These are phyloP conservation scores for Pseudogymnoascus sp. DNA, from an alignment of 2,329 filamentous ascomycete genomes.

Conservation along the genomic window DNA sequence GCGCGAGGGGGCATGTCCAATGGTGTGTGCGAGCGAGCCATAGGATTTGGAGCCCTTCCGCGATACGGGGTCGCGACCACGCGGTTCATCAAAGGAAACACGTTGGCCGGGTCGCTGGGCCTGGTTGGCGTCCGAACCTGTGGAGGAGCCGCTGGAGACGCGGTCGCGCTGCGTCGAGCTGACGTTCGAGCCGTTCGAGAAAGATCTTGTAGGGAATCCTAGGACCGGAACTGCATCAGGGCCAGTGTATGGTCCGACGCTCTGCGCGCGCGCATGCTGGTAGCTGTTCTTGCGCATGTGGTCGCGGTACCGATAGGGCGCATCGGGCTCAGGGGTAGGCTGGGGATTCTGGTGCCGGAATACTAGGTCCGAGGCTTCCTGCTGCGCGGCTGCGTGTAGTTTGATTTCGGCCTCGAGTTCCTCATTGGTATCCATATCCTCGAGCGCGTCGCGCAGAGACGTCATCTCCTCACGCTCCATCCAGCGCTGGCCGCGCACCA, in stretches of 20 bases:
- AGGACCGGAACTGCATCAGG: constrained; percentile 29
- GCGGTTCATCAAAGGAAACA: not conserved
- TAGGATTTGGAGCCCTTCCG: not conserved
- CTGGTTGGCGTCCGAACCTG: not conserved
- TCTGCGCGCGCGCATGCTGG: constrained; percentile 55
- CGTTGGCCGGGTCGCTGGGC: not conserved
- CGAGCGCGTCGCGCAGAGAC: constrained; percentile 61
- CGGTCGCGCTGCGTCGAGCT: constrained; percentile 31
- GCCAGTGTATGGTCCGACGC: constrained; percentile 41
- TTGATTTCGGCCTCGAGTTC: constrained; percentile 48
- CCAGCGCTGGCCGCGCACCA: constrained; percentile 66
- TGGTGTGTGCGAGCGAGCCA: constrained; percentile 44
- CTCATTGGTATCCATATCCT: constrained; percentile 50
- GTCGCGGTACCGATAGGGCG: constrained; percentile 57
- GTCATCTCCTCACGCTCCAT: constrained; percentile 72
- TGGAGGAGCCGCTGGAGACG: constrained; percentile 24
- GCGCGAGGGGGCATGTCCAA: constrained; percentile 29
- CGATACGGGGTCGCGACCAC: not conserved
- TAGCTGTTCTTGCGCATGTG: constrained; percentile 66
- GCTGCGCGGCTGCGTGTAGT: constrained; percentile 60
- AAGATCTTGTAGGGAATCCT: constrained; percentile 20
- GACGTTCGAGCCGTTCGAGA: constrained; percentile 26
- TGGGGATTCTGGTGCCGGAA: constrained; percentile 63
- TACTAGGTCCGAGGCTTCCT: constrained; percentile 71
- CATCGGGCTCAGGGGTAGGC: constrained; percentile 40